Conservation (phyloP, 257 asterid genomes). For the Plantago elongata region DNA sequence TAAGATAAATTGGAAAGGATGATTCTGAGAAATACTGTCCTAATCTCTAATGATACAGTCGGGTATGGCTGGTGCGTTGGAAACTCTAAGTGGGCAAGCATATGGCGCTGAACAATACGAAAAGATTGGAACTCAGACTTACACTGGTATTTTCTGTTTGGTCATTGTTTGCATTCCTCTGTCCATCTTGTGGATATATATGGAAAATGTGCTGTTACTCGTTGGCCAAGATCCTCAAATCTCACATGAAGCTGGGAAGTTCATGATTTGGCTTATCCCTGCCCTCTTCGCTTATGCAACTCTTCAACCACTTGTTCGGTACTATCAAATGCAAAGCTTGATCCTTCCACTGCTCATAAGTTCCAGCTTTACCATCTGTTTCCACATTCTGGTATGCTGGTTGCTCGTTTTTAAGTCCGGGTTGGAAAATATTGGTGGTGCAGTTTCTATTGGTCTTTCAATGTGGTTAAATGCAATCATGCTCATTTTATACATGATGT, state of each 20-base stretch:
- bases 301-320: constrained; percentile 49
- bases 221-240: constrained; percentile 75
- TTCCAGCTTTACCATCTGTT: constrained; percentile 41
- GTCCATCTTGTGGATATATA: constrained; percentile 47
- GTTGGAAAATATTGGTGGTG: constrained; percentile 44
- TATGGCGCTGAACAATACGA: constrained; percentile 72
- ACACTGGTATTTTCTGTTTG: constrained; percentile 56
- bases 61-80: constrained; percentile 79
- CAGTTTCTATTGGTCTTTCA: constrained; percentile 45
- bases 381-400: constrained; percentile 51
- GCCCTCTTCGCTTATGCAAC: constrained; percentile 53
- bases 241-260: constrained; percentile 66
- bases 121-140: constrained; percentile 65
- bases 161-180: constrained; percentile 50
- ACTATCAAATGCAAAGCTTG: constrained; percentile 60
- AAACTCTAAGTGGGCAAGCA: constrained; percentile 74
- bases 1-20: too few species aligned
- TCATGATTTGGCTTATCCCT: constrained; percentile 53
- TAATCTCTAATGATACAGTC: constrained; percentile 32
- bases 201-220: constrained; percentile 41
- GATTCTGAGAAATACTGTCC: too few species aligned
- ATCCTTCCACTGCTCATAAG: constrained; percentile 49
- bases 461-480: constrained; percentile 53
- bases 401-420: constrained; percentile 39
- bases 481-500: constrained; percentile 40